Base-by-base conservation (phyloP, 495 filamentous ascomycete genomes). In the Coniosporium apollinis region DNA sequence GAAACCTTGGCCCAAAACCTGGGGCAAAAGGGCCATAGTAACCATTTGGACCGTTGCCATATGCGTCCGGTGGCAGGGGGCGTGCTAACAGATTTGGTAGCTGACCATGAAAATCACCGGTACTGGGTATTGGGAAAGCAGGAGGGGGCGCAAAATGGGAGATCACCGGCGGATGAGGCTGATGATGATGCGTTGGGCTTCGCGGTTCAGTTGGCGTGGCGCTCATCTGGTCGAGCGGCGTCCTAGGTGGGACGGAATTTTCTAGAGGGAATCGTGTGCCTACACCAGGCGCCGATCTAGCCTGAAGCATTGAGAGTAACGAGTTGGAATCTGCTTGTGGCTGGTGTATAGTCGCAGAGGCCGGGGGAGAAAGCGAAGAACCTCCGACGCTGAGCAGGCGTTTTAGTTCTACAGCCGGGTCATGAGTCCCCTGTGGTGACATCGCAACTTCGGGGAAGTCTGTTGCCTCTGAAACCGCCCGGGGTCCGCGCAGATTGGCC, bases 251-350 rank as follows among this genome's bases (percentile, higher is more conserved):
- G 15, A 30, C 16, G 8, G 45, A 37, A 7, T 34, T 22, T 19
- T 21, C 18, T 38, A 38, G 5, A 32, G 30, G 7, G 54, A 46
- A 16, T 13, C 9, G n/a, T n/a, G n/a, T n/a, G n/a, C n/a, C 7
- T 16, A 31, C 8, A 33, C 52, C 46, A 33, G 50, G 35, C 43
- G 52, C 45, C 50, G 22, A 34, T 24, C 50, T 54, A 22, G 54
- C 49, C 26, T 63, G 62, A 18, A 82, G 50, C 29, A 82, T 59
- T 9, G 68, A 66, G 30, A 81, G 58, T 22, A 81, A 60, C 20
- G 65, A 63, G 43, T 68, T 64, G 2, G 64, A 61, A 33, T 64
- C 65, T 4, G 50, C 43, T 26, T n/a, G n/a, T n/a, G n/a, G n/a
- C n/a, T n/a, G n/a, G n/a, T n/a, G 48, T 10, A 34, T 7, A 26